Base-by-base conservation (phyloP, 768 basidiomycete species). In the Boletus huronensis region DNA sequence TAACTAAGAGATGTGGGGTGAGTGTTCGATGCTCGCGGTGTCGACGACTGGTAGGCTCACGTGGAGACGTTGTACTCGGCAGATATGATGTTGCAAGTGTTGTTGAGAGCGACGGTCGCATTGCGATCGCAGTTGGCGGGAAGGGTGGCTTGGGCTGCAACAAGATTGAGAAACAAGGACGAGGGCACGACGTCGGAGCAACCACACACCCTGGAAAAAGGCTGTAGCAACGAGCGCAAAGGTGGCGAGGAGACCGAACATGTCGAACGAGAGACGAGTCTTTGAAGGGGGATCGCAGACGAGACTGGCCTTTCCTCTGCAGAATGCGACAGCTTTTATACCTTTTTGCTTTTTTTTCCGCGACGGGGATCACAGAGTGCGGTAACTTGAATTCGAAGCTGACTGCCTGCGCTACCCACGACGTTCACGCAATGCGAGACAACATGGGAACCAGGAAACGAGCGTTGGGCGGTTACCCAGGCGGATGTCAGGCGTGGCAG, bases 1-100 rank as follows among this genome's bases (percentile, higher is more conserved):
- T 75, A 83, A 0, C 82, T 83, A 53, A 16, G 19, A 29, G 7
- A 10, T 2, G 4, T 21, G 14, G 5, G 31, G 26, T 53, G 8
- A 54, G 52, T 49, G 11, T 21, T 8, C 29, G 17, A 50, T 13
- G 26, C 26, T 3, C 29, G 8, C 2, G 14, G 36, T 42, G 14
- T 11, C 11, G 29, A 34, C 11, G 10, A 41, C 8, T 11, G 8
- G 6, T 5, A 21, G 19, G 72, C 82, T 47, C 58, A 87, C 85
- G 83, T 84, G 36, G 85, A 86, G 57, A 79, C 81, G 50, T 82
- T 79, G 63, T 84, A 61, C 19, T 76, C 66, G 32, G 79, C 78
- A 59, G 83, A 88, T 68, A 90, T 90, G 52, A 56, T 62, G 69
- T 89, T n/a, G 66, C 88, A 90, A 54, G 77, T 80, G 64, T 88